Evolutionary conservation across 371 early-diverging fungal species (phyloP), one percentile per base, ranked within the genome.

Genomic region (Circinella minor): DNA sequence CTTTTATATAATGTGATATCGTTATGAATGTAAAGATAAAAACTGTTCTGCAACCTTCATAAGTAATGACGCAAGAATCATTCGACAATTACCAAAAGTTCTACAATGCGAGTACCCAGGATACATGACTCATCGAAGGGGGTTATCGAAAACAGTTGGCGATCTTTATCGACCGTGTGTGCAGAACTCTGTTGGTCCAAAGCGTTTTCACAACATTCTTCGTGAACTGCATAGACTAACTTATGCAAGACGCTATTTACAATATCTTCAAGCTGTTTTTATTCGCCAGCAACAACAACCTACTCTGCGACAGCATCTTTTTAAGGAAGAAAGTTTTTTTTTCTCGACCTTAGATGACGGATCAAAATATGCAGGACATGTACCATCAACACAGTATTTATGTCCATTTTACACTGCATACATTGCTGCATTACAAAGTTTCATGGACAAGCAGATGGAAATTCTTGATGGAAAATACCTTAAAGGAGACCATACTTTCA

Each of bases 121-220:
- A 27, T 55, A 55, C 36, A 20, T 55, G 27, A 55, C 57, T 4
- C 57, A 55, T 20, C 9, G 57, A 8, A 11, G 34, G 4, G 57
- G 57, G 27, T 4, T 55, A 20, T n/a, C 57, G 9, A 55, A 55
- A 55, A 36, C 57, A 18, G 57, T 55, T 55, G 57, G 57, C 13
- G 57, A 55, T 36, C 34, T 55, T 9, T 55, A 6, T 4, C 27
- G 57, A 55, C 57, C 57, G 4, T 55, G 57, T 20, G 13, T 55
- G n/a, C 57, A 55, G 27, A 55, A 55, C 13, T 55, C 57, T n/a
- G 57, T 55, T 6, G 57, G 57, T 27, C 57, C 57, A 9, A 55
- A 55, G 34, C 57, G 57, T 6, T 55, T 55, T 13, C 57, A 55
- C 4, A 55, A 36, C 8, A 55, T 55, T 6, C 5, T 55, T 4